Evolutionary conservation across 495 filamentous ascomycete species (phyloP).

Genomic region (Talaromyces nanjingensis): DNA sequence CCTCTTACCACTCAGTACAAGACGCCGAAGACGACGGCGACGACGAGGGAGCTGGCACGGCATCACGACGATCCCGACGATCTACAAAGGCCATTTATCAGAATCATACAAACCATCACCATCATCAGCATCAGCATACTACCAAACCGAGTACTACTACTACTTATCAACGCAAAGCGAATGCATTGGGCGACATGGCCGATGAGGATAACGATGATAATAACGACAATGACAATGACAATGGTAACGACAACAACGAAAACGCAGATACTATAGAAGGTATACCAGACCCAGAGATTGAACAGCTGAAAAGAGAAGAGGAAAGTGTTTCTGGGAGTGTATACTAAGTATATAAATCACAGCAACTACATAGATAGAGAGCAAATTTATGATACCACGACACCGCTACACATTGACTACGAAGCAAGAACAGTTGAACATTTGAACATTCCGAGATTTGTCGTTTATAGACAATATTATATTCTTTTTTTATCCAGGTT

Average conservation of each 20-base stretch:
- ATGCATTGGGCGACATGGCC: conserved; percentile 6
- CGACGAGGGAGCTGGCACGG: conserved; percentile 39
- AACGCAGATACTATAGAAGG: not conserved
- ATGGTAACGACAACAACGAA: not conserved
- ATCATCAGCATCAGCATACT: conserved; percentile 7
- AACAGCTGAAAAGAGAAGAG: not conserved
- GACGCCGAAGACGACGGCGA: conserved; percentile 44
- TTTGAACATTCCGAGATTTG: not conserved
- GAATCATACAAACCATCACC: conserved; percentile 18
- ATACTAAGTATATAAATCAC: not conserved
- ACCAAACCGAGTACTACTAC: not conserved
- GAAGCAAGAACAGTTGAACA: not conserved
- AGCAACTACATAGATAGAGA: not conserved
- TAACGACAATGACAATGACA: not conserved
- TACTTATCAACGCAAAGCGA: conserved; percentile 8
- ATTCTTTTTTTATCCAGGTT: not conserved
- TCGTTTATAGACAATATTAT: not conserved
- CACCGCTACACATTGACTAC: not conserved
- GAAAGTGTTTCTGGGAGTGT: conserved; percentile 7
- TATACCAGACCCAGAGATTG: not conserved
- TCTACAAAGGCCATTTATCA: conserved; percentile 17
- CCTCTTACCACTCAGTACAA: conserved; percentile 21
- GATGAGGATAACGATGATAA: not conserved
- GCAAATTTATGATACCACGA: not conserved
- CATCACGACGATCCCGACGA: conserved; percentile 16